phyloP scores from a whole-genome alignment of 805 yeast species.

The Starmerella roubikii region DNA sequence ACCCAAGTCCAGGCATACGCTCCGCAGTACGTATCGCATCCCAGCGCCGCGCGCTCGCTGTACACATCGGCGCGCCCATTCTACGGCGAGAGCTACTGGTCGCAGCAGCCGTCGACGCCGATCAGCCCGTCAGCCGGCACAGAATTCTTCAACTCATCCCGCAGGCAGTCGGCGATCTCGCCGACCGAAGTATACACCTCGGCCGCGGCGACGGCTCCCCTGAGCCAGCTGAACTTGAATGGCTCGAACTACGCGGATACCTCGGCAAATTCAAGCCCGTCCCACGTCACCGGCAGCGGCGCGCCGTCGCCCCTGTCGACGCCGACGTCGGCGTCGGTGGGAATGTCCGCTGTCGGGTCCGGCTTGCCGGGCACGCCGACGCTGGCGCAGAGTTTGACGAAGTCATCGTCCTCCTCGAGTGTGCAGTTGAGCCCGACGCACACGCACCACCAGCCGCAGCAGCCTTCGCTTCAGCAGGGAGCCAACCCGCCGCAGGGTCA shows the following conservation, averaged over 20 bases:
- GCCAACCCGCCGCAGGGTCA: background rate
- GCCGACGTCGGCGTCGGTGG: background rate
- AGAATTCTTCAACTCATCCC: conserved; percentile 8
- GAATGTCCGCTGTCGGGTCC: background rate
- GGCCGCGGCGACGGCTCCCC: no score
- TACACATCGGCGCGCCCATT: conserved; percentile 9
- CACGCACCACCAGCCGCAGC: conserved; percentile 17
- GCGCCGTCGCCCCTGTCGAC: background rate
- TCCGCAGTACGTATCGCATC: conserved; percentile 5
- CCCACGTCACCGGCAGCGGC: background rate
- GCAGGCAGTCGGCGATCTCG: conserved; percentile 11
- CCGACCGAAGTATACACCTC: conserved; percentile 9
- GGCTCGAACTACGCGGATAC: background rate
- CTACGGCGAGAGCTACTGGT: conserved; percentile 17
- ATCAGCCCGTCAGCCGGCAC: conserved; percentile 12
- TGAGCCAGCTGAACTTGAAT: background rate
- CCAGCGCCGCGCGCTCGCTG: conserved; percentile 9
- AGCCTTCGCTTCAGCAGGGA: background rate
- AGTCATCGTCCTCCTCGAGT: background rate
- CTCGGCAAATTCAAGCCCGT: background rate
- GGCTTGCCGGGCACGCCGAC: background rate
- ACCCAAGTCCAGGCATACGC: conserved; percentile 7
- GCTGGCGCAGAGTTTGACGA: background rate
- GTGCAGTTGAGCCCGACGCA: background rate
- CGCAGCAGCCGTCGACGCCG: conserved; percentile 14